Evolutionary conservation across 2,329 filamentous ascomycete genomes (phyloP).

Genomic region (Lojkania enalia): DNA sequence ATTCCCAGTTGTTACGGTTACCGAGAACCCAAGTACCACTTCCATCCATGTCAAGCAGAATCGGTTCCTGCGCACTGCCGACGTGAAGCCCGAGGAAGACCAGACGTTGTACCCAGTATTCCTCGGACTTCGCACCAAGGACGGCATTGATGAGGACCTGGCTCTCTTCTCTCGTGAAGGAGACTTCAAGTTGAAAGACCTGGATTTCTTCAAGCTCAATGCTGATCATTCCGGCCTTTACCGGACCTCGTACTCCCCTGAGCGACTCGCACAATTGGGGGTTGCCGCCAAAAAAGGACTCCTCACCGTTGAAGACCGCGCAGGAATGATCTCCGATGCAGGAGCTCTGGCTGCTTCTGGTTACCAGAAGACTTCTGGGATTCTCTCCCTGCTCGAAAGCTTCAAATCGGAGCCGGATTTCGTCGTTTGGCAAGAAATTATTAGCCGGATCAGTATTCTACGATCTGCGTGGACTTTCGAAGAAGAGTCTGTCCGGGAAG

Average conservation of each 20-base stretch:
- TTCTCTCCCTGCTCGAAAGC: slow-evolving; percentile 81
- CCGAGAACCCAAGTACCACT: slow-evolving; percentile 69
- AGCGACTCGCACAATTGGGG: slow-evolving; percentile 84
- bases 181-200: slow-evolving; percentile 73
- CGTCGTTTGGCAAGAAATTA: slow-evolving; percentile 93
- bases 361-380: slow-evolving; percentile 89
- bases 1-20: slow-evolving; percentile 87
- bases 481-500: slow-evolving; percentile 70
- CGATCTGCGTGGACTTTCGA: slow-evolving; percentile 89
- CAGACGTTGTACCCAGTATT: slow-evolving; percentile 86
- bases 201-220: slow-evolving; percentile 96
- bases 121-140: slow-evolving; percentile 79
- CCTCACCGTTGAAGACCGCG: slow-evolving; percentile 84
- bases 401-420: slow-evolving; percentile 83
- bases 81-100: slow-evolving; percentile 93
- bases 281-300: slow-evolving; percentile 79
- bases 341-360: slow-evolving; percentile 87
- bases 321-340: slow-evolving; percentile 89
- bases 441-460: slow-evolving; percentile 75
- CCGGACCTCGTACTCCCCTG: slow-evolving; percentile 82
- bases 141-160: slow-evolving; percentile 77
- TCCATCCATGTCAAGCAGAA: slow-evolving; percentile 91
- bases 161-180: slow-evolving; percentile 74
- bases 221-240: slow-evolving; percentile 93
- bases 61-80: slow-evolving; percentile 87